Conservation (phyloP, 371 early-diverging fungal species). For the Actinomucor elegans region DNA sequence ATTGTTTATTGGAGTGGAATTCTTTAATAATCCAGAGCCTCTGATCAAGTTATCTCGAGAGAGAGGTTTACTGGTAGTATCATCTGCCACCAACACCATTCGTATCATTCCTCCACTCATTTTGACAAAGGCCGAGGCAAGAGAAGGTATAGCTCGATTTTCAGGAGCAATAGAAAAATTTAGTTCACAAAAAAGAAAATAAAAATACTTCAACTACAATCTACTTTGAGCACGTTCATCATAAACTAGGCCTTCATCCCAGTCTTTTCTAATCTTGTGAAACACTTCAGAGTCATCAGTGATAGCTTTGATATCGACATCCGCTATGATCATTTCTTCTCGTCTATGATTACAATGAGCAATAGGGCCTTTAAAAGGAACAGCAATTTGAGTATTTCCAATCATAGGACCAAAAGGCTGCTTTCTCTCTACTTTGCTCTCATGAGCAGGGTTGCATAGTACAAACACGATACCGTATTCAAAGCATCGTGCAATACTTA, state of each 20-base stretch:
- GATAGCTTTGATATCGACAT: constrained; percentile 23
- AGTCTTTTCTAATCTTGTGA: constrained; percentile 35
- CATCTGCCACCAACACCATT: constrained; percentile 73
- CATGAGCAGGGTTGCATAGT: constrained; percentile 26
- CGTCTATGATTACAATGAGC: constrained; percentile 17
- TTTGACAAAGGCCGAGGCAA: constrained; percentile 58
- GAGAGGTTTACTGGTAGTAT: constrained; percentile 71
- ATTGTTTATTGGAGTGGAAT: constrained; percentile 69
- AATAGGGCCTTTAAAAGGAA: constrained; percentile 36
- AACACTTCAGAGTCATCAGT: constrained; percentile 29
- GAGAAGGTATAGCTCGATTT: constrained; percentile 56
- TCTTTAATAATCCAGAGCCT: constrained; percentile 50
- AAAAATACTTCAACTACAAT: neutral
- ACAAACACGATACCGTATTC: constrained; percentile 38
- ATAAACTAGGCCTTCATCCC: constrained; percentile 21
- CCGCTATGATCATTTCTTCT: constrained; percentile 36
- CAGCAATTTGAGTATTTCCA: constrained; percentile 34
- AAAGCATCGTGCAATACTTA: constrained; percentile 28
- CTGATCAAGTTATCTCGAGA: constrained; percentile 64
- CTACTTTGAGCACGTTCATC: neutral
- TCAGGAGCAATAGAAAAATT: constrained; percentile 43
- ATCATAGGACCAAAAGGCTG: constrained; percentile 23
- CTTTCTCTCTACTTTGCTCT: constrained; percentile 1
- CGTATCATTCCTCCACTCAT: constrained; percentile 81
- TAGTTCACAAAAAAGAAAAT: neutral